Percentiles rank a stretch among this genome's conserved stretches.
Conservation (phyloP, 192 early-diverging fungal genomes). For the Chytriomyces hyalinus region DNA sequence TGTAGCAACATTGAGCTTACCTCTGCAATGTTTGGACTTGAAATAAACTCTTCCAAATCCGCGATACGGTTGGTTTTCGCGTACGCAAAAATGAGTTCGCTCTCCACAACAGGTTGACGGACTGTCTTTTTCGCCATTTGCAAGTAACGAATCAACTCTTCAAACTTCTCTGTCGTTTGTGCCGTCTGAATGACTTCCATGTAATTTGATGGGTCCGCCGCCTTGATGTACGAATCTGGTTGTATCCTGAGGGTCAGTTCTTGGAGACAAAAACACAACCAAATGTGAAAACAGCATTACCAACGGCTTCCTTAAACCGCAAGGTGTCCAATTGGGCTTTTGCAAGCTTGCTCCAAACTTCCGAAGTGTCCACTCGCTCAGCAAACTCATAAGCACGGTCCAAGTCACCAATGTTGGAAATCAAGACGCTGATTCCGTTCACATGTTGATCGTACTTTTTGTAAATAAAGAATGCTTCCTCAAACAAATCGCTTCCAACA, state of each 20-base stretch:
- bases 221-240: conserved; percentile 94
- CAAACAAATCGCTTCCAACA: conserved; percentile 83
- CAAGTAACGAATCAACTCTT: conserved; percentile 93
- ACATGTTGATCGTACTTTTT: conserved; percentile 91
- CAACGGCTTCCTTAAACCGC: conserved; percentile 92
- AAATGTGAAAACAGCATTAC: conserved; percentile 36
- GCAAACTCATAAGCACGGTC: conserved; percentile 97
- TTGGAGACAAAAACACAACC: conserved; percentile 2
- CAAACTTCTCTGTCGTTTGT: conserved; percentile 83
- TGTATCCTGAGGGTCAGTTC: not conserved
- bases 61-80: conserved; percentile 91
- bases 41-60: conserved; percentile 95
- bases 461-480: conserved; percentile 97
- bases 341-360: conserved; percentile 94
- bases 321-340: conserved; percentile 91
- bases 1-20: conserved; percentile 41
- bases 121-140: conserved; percentile 94
- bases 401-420: conserved; percentile 89
- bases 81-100: conserved; percentile 92
- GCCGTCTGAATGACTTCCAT: conserved; percentile 86
- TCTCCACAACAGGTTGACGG: conserved; percentile 95
- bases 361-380: conserved; percentile 85
- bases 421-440: conserved; percentile 88
- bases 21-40: conserved; percentile 92
- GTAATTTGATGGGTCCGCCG: conserved; percentile 89